Evolutionary conservation across 1,284 basidiomycete species (phyloP).

Genomic region (Phellopilus nigrolimitatus): DNA sequence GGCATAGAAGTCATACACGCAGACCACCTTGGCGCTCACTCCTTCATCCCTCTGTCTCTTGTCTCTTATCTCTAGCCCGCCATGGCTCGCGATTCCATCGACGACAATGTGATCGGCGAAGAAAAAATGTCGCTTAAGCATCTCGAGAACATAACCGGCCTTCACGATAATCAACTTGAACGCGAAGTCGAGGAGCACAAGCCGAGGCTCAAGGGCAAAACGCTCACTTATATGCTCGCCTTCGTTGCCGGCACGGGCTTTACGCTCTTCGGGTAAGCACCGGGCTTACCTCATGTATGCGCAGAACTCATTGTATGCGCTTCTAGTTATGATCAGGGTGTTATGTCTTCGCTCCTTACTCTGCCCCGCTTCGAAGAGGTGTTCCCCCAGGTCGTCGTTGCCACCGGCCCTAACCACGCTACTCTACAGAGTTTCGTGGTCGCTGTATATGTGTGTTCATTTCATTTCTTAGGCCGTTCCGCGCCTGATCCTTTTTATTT

Average conservation of each 20-base stretch:
- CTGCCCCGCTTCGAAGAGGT: slow-evolving; percentile 37
- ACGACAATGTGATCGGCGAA: slow-evolving; percentile 12
- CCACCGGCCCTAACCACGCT: slow-evolving; percentile 38
- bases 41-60: too few relatives aligned
- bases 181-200: slow-evolving; percentile 22
- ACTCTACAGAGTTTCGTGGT: slow-evolving; percentile 52
- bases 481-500: too few relatives aligned
- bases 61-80: too few relatives aligned
- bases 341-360: slow-evolving; percentile 56
- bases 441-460: slow-evolving; percentile 51
- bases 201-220: slow-evolving; percentile 36
- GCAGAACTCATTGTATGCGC: too few relatives aligned
- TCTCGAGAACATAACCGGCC: slow-evolving; percentile 16
- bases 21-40: too few relatives aligned
- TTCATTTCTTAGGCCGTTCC: too few relatives aligned
- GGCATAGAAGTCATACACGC: too few relatives aligned
- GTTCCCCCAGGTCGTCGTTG: slow-evolving; percentile 43
- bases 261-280: slow-evolving; percentile 50
- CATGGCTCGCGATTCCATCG: too few relatives aligned
- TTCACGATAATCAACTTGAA: slow-evolving; percentile 5
- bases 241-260: slow-evolving; percentile 53
- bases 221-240: slow-evolving; percentile 41
- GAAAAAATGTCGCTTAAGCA: slow-evolving; percentile 14
- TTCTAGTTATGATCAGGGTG: slow-evolving; percentile 60
- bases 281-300: too few relatives aligned